A percentile compares a stretch with the other conserved stretches of the same genome.
Evolutionary conservation across 805 yeast species (phyloP).

Genomic region (Candida stauntonica): DNA sequence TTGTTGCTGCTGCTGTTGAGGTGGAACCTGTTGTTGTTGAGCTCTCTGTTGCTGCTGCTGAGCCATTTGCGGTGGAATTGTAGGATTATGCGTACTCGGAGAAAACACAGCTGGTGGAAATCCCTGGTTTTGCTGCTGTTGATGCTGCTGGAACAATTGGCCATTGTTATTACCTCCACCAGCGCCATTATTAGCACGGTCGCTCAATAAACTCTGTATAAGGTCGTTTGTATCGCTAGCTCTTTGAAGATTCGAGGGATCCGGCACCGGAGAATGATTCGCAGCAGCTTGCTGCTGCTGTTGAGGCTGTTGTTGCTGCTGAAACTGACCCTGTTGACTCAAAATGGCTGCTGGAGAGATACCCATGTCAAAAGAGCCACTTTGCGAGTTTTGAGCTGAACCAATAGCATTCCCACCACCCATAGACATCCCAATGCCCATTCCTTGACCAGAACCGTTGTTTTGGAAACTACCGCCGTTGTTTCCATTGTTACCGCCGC

Average conservation of each 20-base stretch:
- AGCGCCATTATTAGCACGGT: conserved; percentile 28
- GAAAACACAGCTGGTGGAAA: conserved; percentile 27
- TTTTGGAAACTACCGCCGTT: neutral
- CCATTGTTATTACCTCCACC: conserved; percentile 10
- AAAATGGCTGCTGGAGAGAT: conserved; percentile 23
- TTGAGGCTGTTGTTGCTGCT: conserved; percentile 11
- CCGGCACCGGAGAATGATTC: conserved; percentile 20
- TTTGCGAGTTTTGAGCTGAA: conserved; percentile 3
- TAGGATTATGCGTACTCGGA: conserved; percentile 18
- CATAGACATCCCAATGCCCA: conserved; percentile 2
- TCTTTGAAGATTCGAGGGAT: conserved; percentile 25
- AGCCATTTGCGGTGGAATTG: conserved; percentile 19
- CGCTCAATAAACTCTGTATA: conserved; percentile 24
- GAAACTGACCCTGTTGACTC: conserved; percentile 12
- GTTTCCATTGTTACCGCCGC: conserved; percentile 3
- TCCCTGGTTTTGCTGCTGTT: conserved; percentile 20
- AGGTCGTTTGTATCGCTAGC: conserved; percentile 20
- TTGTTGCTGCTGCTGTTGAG: conserved; percentile 6
- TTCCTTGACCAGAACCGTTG: neutral
- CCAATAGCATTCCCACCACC: neutral
- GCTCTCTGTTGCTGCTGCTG: conserved; percentile 20
- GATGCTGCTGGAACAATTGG: conserved; percentile 13
- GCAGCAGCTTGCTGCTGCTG: conserved; percentile 13
- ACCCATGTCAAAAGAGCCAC: conserved; percentile 18
- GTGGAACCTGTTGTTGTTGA: conserved; percentile 1